Percentiles rank a stretch among this genome's conserved stretches.
Conservation (phyloP, 2,329 filamentous ascomycete species). For the Hymenoscyphus fructigenus region DNA sequence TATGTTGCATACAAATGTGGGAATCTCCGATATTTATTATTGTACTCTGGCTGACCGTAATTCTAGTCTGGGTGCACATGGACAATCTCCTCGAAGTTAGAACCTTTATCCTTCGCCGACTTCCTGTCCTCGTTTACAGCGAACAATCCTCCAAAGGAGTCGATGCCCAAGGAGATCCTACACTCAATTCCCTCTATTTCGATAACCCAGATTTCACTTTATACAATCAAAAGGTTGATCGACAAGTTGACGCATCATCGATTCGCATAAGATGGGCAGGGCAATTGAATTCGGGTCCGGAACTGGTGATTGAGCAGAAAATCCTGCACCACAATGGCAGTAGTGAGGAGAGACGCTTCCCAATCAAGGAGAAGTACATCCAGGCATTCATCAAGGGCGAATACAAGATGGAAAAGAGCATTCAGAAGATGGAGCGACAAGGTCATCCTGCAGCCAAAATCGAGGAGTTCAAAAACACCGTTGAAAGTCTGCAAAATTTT, state of each 20-base stretch:
- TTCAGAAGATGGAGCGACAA: slow-evolving; percentile 81
- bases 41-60: slow-evolving; percentile 34
- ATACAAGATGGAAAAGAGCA: slow-evolving; percentile 88
- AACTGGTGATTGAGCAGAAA: slow-evolving; percentile 89
- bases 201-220: slow-evolving; percentile 84
- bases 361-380: slow-evolving; percentile 92
- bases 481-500: slow-evolving; percentile 76
- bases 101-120: slow-evolving; percentile 85
- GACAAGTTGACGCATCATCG: slow-evolving; percentile 73
- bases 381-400: slow-evolving; percentile 81
- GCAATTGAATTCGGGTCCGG: slow-evolving; percentile 72
- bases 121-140: slow-evolving; percentile 92
- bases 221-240: slow-evolving; percentile 81
- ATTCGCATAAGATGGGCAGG: slow-evolving; percentile 91
- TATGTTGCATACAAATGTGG: slow-evolving; percentile 87
- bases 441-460: slow-evolving; percentile 66
- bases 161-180: slow-evolving; percentile 78
- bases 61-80: slow-evolving; percentile 83
- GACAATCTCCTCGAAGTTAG: slow-evolving; percentile 97
- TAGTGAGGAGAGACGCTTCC: slow-evolving; percentile 76
- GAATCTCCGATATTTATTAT: slow-evolving; percentile 32
- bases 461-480: slow-evolving; percentile 67
- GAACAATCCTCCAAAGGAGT: slow-evolving; percentile 80
- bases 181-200: slow-evolving; percentile 94
- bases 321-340: slow-evolving; percentile 72